phyloP scores from a whole-genome alignment of 2,329 filamentous ascomycete genomes.

The Penicillium sp. region DNA sequence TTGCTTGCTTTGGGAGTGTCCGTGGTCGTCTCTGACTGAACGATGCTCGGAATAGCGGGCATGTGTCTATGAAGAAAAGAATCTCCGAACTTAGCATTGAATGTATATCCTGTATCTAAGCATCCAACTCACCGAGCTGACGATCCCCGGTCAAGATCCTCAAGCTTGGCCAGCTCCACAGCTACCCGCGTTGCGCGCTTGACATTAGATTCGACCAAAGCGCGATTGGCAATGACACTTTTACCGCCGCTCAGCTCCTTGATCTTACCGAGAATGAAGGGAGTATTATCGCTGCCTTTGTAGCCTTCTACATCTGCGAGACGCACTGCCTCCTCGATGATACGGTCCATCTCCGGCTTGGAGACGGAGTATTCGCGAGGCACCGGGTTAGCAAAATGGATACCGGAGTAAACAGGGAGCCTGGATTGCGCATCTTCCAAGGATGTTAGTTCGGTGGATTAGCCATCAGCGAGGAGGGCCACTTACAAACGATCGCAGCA shows the following conservation, averaged over 20 bases:
- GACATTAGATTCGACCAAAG: conserved; percentile 68
- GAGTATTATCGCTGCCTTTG: conserved; percentile 77
- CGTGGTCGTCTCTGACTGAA: conserved; percentile 27
- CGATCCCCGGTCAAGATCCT: conserved; percentile 37
- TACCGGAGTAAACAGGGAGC: conserved; percentile 72
- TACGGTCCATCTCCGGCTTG: conserved; percentile 67
- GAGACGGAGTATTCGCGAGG: conserved; percentile 70
- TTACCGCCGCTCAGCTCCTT: conserved; percentile 73
- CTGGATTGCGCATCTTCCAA: conserved; percentile 67
- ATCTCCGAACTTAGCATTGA: conserved; percentile 39
- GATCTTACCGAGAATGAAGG: conserved; percentile 77
- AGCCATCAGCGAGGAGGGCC: background rate
- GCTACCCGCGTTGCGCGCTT: conserved; percentile 66
- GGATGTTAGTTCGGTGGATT: conserved; percentile 5
- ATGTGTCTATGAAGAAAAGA: conserved; percentile 38
- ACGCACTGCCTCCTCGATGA: conserved; percentile 68
- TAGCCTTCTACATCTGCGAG: conserved; percentile 67
- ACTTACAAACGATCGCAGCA: conserved; percentile 77
- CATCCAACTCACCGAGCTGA: conserved; percentile 47
- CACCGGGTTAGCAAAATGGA: conserved; percentile 88
- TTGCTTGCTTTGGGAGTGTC: conserved; percentile 22
- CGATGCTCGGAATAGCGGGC: conserved; percentile 33
- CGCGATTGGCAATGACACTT: conserved; percentile 74
- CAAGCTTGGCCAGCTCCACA: conserved; percentile 60
- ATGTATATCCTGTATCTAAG: conserved; percentile 27